Percentiles rank a stretch among this genome's conserved stretches.
These are phyloP conservation scores for Xylaria sp. DNA, from an alignment of 2,329 filamentous ascomycete genomes.

Conservation along the genomic window DNA sequence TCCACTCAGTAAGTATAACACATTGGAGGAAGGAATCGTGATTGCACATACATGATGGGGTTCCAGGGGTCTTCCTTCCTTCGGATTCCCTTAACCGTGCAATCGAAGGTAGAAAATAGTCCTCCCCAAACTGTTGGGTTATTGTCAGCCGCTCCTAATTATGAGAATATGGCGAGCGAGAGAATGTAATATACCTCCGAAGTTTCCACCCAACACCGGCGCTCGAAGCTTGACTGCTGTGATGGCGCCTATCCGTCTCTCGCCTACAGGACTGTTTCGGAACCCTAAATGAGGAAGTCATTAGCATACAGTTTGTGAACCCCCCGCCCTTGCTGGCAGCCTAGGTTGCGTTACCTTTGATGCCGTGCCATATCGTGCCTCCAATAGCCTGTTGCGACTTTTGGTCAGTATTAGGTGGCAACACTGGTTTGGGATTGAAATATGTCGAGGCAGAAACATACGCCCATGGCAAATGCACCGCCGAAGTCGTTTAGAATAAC, in stretches of 20 bases:
- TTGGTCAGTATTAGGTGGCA: neutral
- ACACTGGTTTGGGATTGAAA: neutral
- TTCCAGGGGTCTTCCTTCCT: slow-evolving; percentile 99
- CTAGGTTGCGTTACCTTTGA: slow-evolving; percentile 65
- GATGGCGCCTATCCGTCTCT: slow-evolving; percentile 93
- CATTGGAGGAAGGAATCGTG: neutral
- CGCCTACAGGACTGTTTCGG: slow-evolving; percentile 88
- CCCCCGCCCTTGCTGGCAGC: neutral
- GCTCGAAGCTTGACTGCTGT: slow-evolving; percentile 98
- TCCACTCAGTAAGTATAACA: neutral
- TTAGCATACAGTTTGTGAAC: neutral
- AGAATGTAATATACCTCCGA: slow-evolving; percentile 62
- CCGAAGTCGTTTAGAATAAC: slow-evolving; percentile 97
- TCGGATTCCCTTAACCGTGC: slow-evolving; percentile 90
- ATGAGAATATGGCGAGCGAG: neutral
- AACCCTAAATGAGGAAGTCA: slow-evolving; percentile 59
- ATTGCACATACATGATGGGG: slow-evolving; percentile 71
- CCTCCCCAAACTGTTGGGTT: slow-evolving; percentile 80
- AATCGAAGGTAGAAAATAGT: slow-evolving; percentile 95
- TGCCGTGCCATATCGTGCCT: slow-evolving; percentile 47
- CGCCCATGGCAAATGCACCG: slow-evolving; percentile 95
- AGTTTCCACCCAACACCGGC: slow-evolving; percentile 96
- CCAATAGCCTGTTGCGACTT: slow-evolving; percentile 42
- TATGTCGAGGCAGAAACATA: slow-evolving; percentile 60
- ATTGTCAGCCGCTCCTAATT: neutral